A percentile compares a stretch with the other conserved stretches of the same genome.
Conservation (phyloP, 225 moss, liverwort and hornwort genomes). For the Straminergon stramineum region DNA sequence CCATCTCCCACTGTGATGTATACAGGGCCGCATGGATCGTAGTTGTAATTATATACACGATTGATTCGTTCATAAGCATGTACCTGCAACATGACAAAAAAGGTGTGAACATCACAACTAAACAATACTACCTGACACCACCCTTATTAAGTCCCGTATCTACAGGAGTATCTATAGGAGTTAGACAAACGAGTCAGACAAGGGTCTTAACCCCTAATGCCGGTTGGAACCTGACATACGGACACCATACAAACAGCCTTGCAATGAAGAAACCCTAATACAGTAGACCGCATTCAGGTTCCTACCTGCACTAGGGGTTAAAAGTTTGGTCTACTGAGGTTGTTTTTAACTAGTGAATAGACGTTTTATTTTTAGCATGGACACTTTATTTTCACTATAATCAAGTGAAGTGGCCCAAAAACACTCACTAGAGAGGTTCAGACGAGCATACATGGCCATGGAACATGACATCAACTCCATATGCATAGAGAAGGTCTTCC, state of each 20-base stretch:
- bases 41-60: constrained; percentile 66
- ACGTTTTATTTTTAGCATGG: background rate
- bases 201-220: no score
- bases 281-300: no score
- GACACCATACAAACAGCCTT: no score
- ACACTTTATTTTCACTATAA: background rate
- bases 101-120: background rate
- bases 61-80: constrained; percentile 97
- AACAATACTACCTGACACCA: background rate
- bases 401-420: no score
- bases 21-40: constrained; percentile 72
- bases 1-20: constrained; percentile 85
- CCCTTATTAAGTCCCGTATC: background rate
- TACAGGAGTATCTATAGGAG: background rate
- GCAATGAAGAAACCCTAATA: no score
- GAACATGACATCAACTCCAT: constrained; percentile 71
- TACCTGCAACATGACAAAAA: constrained; percentile 34
- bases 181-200: background rate
- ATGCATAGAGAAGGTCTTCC: constrained; percentile 64
- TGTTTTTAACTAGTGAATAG: background rate
- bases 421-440: background rate
- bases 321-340: background rate
- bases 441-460: constrained; percentile 62
- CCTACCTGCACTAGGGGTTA: no score
- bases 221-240: no score